Evolutionary conservation across 164 flowering plant species (phyloP).

Genomic region (Cinnamomum micranthum): DNA sequence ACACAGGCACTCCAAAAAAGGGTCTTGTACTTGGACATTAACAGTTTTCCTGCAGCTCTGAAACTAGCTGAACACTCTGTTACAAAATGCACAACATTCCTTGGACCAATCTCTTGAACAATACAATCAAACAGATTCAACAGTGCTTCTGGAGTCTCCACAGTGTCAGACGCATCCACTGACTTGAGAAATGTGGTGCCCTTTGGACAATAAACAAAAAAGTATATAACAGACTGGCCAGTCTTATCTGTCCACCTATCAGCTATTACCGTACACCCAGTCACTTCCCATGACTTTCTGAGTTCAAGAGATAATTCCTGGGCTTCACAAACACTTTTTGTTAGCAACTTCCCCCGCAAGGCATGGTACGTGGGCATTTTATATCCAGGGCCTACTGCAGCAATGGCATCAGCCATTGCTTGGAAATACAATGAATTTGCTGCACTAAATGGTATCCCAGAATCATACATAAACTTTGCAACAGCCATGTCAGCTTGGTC

Average conservation of each 20-base stretch:
- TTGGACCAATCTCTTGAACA: constrained; percentile 42
- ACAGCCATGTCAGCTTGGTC: constrained; percentile 42
- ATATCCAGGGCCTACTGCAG: constrained; percentile 42
- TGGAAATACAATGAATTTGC: constrained; percentile 39
- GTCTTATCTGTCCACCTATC: constrained; percentile 39
- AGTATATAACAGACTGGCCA: constrained; percentile 22
- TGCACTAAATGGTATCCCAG: constrained; percentile 34
- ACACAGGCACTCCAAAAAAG: constrained; percentile 45
- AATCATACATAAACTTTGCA: constrained; percentile 39
- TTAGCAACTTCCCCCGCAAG: constrained; percentile 31
- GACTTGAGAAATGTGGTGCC: constrained; percentile 85
- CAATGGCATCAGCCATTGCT: constrained; percentile 44
- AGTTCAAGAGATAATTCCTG: constrained; percentile 25
- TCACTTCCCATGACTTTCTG: constrained; percentile 36
- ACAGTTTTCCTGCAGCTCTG: constrained; percentile 35
- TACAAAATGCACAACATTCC: constrained; percentile 40
- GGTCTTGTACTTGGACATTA: constrained; percentile 23
- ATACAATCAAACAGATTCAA: constrained; percentile 27
- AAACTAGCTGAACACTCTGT: constrained; percentile 34
- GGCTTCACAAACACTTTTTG: constrained; percentile 25
- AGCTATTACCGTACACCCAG: constrained; percentile 43
- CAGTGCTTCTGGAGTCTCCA: constrained; percentile 26
- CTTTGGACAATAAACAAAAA: constrained; percentile 76
- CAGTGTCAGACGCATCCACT: constrained; percentile 42
- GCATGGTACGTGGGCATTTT: constrained; percentile 37